Base-by-base conservation (phyloP, 2,329 filamentous ascomycete genomes). In the Hyphodiscus sp. region DNA sequence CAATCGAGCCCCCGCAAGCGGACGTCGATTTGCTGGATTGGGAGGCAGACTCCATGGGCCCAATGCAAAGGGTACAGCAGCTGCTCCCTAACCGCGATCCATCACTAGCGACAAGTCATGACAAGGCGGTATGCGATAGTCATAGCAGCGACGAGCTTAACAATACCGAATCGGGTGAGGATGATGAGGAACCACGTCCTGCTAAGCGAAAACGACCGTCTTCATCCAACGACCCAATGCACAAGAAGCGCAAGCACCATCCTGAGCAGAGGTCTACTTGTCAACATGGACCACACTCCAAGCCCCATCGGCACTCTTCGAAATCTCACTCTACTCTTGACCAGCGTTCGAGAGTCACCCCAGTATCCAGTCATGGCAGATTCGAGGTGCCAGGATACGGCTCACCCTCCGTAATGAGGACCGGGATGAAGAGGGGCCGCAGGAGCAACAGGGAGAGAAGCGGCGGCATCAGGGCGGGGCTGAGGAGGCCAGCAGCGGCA, bases 191-290 rank as follows among this genome's bases (percentile, higher is more conserved):
- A 43, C 16, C 23, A 50, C 29, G 38, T 41, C 45, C 46, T 55
- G 23, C 38, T 13, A 51, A 55, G 49, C 48, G 41, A 23, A 55
- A 52, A 49, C 41, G 20, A 29, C 45, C 33, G 15, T 51, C 26
- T 19, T 51, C 23, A 49, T 49, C 45, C 49, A 26, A 52, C 42
- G 20, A n/a, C 20, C 38, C n/a, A 51, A 44, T n/a, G 13, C 16
- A 45, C 10, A 45, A 45, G 20, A 45, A 45, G 41, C 33, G 33
- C 33, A 43, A 50, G 48, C 41, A 29, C 20, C 20, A 29, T 50
- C 16, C 29, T 50, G 2, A 50, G 42, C 42, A 45, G 42, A 45
- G 42, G n/a, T 45, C 42, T 19, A 45, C 4, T 5, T 15, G 6
- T 16, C 5, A 45, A 19, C 4, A n/a, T 45, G 19, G 20, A 23